These are phyloP conservation scores for Fusarium chuoi DNA, from an alignment of 2,329 filamentous ascomycete genomes.

Conservation along the genomic window DNA sequence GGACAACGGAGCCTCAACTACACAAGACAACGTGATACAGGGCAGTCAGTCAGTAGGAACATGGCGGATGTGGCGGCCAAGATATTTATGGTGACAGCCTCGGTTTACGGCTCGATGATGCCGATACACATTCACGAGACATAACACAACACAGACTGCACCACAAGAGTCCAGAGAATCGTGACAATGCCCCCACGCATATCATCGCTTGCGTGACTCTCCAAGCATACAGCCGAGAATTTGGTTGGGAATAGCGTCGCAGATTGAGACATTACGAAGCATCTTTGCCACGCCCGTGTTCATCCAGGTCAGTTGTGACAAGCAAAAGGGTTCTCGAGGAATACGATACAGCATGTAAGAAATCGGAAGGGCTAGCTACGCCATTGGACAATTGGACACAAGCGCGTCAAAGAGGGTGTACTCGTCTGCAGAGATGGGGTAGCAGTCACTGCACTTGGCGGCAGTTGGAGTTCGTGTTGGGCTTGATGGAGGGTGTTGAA, in stretches of 20 bases:
- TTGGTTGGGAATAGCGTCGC: conserved; percentile 31
- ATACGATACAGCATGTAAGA: conserved; percentile 20
- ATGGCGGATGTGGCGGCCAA: conserved; percentile 8
- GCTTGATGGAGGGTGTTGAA: conserved; percentile 29
- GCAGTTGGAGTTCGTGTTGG: conserved; percentile 37
- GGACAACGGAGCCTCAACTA: conserved; percentile 31
- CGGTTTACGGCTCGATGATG: conserved; percentile 23
- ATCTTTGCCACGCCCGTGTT: conserved; percentile 26
- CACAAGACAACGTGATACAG: background rate
- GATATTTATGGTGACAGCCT: conserved; percentile 17
- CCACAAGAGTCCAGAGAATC: background rate
- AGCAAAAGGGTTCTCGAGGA: conserved; percentile 5
- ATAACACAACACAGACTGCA: background rate
- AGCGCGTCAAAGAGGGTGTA: conserved; percentile 20
- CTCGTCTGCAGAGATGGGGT: conserved; percentile 12
- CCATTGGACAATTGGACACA: conserved; percentile 32
- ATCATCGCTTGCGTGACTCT: conserved; percentile 26
- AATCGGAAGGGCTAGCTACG: background rate
- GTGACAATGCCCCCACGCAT: conserved; percentile 22
- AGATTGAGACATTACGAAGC: conserved; percentile 35
- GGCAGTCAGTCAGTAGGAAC: background rate
- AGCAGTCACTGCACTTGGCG: conserved; percentile 20
- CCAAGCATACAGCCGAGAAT: conserved; percentile 18
- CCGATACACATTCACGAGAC: background rate
- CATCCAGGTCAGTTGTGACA: background rate